Percentiles rank a stretch among this genome's conserved stretches.
Evolutionary conservation across 2,329 filamentous ascomycete genomes (phyloP).

Genomic region (Chalaropsis ovoidea): DNA sequence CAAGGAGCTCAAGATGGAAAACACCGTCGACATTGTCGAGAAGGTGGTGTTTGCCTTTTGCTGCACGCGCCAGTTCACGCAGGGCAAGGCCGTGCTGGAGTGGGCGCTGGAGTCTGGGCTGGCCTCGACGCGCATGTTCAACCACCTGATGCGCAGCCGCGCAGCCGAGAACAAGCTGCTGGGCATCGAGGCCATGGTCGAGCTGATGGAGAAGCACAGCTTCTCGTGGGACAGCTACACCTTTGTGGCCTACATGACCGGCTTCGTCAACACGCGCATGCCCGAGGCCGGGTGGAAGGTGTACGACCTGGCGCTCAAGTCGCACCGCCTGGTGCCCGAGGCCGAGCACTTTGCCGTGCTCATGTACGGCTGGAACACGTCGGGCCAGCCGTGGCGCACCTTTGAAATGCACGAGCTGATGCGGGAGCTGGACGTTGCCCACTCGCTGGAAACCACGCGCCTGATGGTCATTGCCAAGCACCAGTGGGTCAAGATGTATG

Average conservation of each 20-base stretch:
- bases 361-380: constrained; percentile 36
- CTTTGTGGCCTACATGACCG: constrained; percentile 42
- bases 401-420: constrained; percentile 40
- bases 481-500: constrained; percentile 33
- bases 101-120: constrained; percentile 45
- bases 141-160: constrained; percentile 60
- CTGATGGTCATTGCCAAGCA: constrained; percentile 23
- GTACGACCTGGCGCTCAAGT: constrained; percentile 37
- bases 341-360: constrained; percentile 44
- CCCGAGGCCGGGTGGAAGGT: constrained; percentile 42
- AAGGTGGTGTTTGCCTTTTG: constrained; percentile 38
- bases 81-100: constrained; percentile 36
- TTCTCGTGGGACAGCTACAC: constrained; percentile 43
- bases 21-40: constrained; percentile 37
- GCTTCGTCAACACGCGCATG: constrained; percentile 42
- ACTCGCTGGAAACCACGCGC: constrained; percentile 35
- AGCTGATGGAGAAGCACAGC: constrained; percentile 39
- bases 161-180: constrained; percentile 49
- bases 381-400: constrained; percentile 35
- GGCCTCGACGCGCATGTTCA: constrained; percentile 59
- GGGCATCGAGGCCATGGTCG: constrained; percentile 41
- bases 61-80: constrained; percentile 32
- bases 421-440: constrained; percentile 35
- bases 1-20: constrained; percentile 41
- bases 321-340: constrained; percentile 39